Evolutionary conservation across 306 rosid species (phyloP).

Genomic region (Malus sieversii): DNA sequence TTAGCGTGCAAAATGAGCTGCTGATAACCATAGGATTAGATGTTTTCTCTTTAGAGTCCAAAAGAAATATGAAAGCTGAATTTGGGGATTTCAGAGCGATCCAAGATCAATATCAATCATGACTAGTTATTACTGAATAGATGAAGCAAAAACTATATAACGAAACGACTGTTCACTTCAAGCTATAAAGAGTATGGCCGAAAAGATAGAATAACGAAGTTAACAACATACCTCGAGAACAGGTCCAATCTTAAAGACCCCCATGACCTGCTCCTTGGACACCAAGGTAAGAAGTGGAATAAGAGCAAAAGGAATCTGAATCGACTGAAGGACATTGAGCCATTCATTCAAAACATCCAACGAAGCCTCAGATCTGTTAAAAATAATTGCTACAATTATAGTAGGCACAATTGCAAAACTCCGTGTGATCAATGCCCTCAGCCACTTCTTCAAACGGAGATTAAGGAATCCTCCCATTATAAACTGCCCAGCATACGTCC

Average conservation of each 20-base stretch:
- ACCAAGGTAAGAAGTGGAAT: slow-evolving; percentile 86
- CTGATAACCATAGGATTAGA: background rate
- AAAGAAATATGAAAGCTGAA: background rate
- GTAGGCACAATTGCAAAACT: slow-evolving; percentile 88
- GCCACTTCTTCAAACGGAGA: slow-evolving; percentile 84
- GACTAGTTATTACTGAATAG: background rate
- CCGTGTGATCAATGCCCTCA: slow-evolving; percentile 78
- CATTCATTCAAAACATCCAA: slow-evolving; percentile 77
- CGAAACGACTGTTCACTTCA: background rate
- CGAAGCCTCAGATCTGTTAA: slow-evolving; percentile 64
- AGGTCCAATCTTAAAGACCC: slow-evolving; percentile 74
- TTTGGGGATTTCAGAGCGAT: background rate
- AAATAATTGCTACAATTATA: slow-evolving; percentile 62
- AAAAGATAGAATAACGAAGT: background rate
- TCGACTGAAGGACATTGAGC: slow-evolving; percentile 89
- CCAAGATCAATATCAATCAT: background rate
- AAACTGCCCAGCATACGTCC: slow-evolving; percentile 90
- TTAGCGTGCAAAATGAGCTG: background rate
- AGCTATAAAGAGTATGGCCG: background rate
- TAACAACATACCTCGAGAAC: slow-evolving; percentile 52
- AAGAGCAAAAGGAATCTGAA: slow-evolving; percentile 87
- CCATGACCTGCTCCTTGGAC: slow-evolving; percentile 75
- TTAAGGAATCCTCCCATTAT: slow-evolving; percentile 95
- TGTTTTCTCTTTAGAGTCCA: background rate
- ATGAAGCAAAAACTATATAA: background rate